A percentile compares a stretch with the other conserved stretches of the same genome.
Conservation (phyloP, 2,329 filamentous ascomycete genomes). For the Aspergillus fijiensis region DNA sequence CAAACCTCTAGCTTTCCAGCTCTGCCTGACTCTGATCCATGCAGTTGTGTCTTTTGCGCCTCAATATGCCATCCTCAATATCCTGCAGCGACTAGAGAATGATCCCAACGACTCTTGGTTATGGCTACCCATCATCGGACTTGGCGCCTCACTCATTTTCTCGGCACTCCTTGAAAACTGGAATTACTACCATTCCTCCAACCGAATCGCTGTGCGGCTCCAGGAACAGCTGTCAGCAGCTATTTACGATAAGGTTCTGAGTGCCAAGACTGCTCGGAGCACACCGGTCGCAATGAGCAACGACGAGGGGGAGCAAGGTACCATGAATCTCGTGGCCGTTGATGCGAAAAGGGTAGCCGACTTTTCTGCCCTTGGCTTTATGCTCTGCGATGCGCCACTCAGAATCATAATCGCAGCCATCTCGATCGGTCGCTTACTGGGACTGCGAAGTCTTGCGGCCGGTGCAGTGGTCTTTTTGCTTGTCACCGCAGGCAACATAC, state of each 20-base stretch:
- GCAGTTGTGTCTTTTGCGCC: not conserved
- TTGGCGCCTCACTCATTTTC: not conserved
- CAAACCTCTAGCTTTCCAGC: not conserved
- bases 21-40: not conserved
- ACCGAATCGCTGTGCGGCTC: not conserved
- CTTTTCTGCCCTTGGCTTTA: not conserved
- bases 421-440: not conserved
- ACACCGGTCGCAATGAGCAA: not conserved
- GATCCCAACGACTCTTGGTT: not conserved
- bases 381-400: not conserved
- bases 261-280: not conserved
- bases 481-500: not conserved
- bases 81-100: slow-evolving; percentile 1
- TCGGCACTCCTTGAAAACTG: slow-evolving; percentile 2
- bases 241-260: not conserved
- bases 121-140: not conserved
- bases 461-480: not conserved
- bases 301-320: not conserved
- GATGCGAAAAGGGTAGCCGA: slow-evolving; percentile 5
- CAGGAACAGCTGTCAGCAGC: slow-evolving; percentile 1
- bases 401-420: not conserved
- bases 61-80: not conserved
- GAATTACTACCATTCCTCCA: not conserved
- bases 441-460: not conserved
- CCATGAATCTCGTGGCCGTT: slow-evolving; percentile 1